These are phyloP conservation scores for Melampsora larici-populina DNA, from an alignment of 1,284 basidiomycete species.

Conservation along the genomic window DNA sequence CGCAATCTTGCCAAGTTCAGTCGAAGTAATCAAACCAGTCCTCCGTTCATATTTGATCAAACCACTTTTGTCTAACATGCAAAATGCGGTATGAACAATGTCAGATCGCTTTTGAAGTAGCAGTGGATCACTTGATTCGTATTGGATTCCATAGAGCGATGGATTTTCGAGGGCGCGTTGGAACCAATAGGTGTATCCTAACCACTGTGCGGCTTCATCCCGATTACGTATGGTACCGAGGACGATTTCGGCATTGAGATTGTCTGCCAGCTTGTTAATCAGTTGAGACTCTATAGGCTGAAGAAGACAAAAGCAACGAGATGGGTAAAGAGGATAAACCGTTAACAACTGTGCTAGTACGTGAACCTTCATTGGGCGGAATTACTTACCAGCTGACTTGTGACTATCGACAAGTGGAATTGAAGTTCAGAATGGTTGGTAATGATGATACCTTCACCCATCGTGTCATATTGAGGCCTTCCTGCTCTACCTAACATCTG, in stretches of 20 bases:
- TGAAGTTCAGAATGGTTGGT: slow-evolving; percentile 96
- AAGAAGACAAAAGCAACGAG: slow-evolving; percentile 47
- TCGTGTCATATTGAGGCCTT: slow-evolving; percentile 95
- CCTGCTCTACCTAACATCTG: slow-evolving; percentile 99
- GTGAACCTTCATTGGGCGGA: no score
- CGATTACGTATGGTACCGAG: slow-evolving; percentile 90
- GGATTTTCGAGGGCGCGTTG: slow-evolving; percentile 95
- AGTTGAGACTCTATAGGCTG: slow-evolving; percentile 92
- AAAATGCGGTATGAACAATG: slow-evolving; percentile 89
- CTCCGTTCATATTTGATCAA: slow-evolving; percentile 89
- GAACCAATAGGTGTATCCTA: slow-evolving; percentile 60
- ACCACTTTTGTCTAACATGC: slow-evolving; percentile 87
- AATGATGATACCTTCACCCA: slow-evolving; percentile 97
- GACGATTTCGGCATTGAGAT: slow-evolving; percentile 96
- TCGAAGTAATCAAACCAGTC: slow-evolving; percentile 81
- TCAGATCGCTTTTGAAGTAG: slow-evolving; percentile 84
- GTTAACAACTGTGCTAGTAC: slow-evolving; percentile 3
- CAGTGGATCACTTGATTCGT: slow-evolving; percentile 74
- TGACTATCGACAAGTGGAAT: slow-evolving; percentile 89
- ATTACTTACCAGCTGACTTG: slow-evolving; percentile 68
- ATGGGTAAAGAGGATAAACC: not conserved
- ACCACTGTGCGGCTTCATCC: slow-evolving; percentile 96
- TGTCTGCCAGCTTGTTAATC: slow-evolving; percentile 86
- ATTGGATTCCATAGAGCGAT: slow-evolving; percentile 79
- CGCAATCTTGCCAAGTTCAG: slow-evolving; percentile 88